Percentiles rank a stretch among this genome's conserved stretches.
phyloP scores from a whole-genome alignment of 768 basidiomycete species.

The Lyophyllum semitale region DNA sequence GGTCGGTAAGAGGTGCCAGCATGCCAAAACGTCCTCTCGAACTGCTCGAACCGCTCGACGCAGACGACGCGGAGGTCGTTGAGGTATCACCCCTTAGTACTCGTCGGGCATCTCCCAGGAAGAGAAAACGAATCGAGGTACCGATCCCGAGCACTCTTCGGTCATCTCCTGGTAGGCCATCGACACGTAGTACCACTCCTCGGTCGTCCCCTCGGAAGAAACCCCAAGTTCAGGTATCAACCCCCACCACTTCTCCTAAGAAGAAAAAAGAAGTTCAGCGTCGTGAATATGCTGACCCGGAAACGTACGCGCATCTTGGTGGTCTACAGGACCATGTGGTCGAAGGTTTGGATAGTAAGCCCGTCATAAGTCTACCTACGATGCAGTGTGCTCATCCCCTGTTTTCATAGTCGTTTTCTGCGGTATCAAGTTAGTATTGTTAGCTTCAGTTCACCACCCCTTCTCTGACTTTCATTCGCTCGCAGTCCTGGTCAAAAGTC shows the following conservation, averaged over 20 bases:
- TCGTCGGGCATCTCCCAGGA: no score
- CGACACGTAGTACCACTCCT: no score
- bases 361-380: not conserved
- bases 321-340: slow-evolving; percentile 54
- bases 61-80: no score
- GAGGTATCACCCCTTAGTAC: no score
- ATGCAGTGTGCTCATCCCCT: not conserved
- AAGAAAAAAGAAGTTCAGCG: slow-evolving; percentile 26
- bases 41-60: not conserved
- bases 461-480: not conserved
- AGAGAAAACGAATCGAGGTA: no score
- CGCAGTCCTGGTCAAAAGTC: slow-evolving; percentile 69
- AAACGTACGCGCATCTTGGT: slow-evolving; percentile 52
- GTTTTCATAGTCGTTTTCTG: slow-evolving; percentile 74
- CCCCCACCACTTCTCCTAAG: no score
- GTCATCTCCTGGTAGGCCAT: no score
- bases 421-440: slow-evolving; percentile 70
- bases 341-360: slow-evolving; percentile 57
- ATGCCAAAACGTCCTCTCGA: not conserved
- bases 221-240: slow-evolving; percentile 38
- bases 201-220: slow-evolving; percentile 24
- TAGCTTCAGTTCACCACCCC: not conserved
- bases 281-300: slow-evolving; percentile 51
- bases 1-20: not conserved
- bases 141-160: no score